A percentile compares a stretch with the other conserved stretches of the same genome.
Conservation (phyloP, 2,329 filamentous ascomycete species). For the Gremmenia infestans region DNA sequence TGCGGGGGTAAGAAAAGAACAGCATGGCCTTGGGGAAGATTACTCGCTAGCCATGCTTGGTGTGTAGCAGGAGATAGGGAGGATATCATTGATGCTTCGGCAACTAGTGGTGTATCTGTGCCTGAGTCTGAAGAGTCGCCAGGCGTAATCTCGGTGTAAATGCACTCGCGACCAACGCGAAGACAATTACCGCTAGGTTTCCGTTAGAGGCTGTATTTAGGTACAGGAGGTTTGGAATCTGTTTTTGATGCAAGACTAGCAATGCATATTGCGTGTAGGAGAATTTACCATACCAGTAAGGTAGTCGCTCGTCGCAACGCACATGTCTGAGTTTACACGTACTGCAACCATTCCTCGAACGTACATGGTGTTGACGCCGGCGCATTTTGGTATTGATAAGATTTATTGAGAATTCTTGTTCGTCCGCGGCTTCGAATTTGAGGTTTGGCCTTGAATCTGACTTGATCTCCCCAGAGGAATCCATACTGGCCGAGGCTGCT, state of each 20-base stretch:
- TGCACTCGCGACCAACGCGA: background rate
- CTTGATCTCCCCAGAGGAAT: background rate
- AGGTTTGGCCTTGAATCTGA: background rate
- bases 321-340: slow-evolving; percentile 20
- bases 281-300: slow-evolving; percentile 19
- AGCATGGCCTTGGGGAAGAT: background rate
- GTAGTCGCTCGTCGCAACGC: slow-evolving; percentile 16
- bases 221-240: too few relatives aligned
- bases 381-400: background rate
- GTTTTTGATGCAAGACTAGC: background rate
- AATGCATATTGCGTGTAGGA: background rate
- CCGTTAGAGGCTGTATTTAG: too few relatives aligned
- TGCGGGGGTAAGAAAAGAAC: slow-evolving; percentile 2
- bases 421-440: background rate
- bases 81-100: background rate
- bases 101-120: background rate
- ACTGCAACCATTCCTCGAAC: slow-evolving; percentile 16
- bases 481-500: too few relatives aligned
- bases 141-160: background rate
- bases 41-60: slow-evolving; percentile 5
- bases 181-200: background rate
- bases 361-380: slow-evolving; percentile 11
- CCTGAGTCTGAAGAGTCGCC: slow-evolving; percentile 5
- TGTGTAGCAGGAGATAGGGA: background rate
- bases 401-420: background rate